Base-by-base conservation (phyloP, 768 basidiomycete species). In the Naganishia onofrii region DNA sequence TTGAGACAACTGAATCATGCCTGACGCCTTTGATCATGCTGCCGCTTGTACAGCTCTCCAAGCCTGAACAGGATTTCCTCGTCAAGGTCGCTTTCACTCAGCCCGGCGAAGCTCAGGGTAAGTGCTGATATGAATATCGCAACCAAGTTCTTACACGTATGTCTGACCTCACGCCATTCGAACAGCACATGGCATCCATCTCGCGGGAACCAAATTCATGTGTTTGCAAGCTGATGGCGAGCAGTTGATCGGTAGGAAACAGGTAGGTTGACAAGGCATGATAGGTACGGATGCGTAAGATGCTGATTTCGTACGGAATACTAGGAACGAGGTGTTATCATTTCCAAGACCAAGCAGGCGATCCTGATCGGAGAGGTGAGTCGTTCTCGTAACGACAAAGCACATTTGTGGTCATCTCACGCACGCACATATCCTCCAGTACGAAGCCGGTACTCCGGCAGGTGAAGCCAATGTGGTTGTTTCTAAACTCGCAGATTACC, bases 331-430 rank as follows among this genome's bases (percentile, higher is more conserved):
- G 86, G 84, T 44, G 53, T 69, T 42, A 79, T 88, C 72, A 75
- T 93, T 70, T 88, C 90, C 56, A 90, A 90, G 84, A 94, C 92
- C 21, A 89, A 85, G 71, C 89, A 90, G 76, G 92, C 91, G n/a
- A 83, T 95, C 68, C 84, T 97, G 65, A 87, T 96, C 26, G 86
- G 87, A 6, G 88, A 88, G 73, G 79, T 80, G 52, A 67, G 74
- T 68, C 21, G 34, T 26, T n/a, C 42, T n/a, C 34, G 29, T 29
- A n/a, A 5, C 8, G 9, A 7, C 23, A 1, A 5, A 17, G 12
- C 9, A 32, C 15, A 26, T 53, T n/a, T 9, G 21, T 9, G 10
- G 26, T 17, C 29, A 34, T n/a, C 67, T 55, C 8, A 63, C 32
- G 28, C 31, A 34, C 34, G 2, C n/a, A n/a, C n/a, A 19, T 44